Evolutionary conservation across 371 early-diverging fungal species (phyloP).

Genomic region (Edhazardia aedis): DNA sequence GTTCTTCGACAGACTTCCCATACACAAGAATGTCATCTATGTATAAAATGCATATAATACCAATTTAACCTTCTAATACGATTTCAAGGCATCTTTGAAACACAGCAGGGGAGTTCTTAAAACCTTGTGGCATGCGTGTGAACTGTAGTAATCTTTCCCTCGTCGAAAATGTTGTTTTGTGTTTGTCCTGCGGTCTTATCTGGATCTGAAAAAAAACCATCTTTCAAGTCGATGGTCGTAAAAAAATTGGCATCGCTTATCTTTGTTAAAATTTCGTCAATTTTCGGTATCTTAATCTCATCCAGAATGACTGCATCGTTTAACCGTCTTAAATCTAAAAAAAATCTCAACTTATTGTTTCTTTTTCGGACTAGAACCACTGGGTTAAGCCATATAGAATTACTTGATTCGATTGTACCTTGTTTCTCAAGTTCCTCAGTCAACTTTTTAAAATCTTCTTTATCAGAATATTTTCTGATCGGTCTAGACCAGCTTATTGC

Average conservation of each 20-base stretch:
- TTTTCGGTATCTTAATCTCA: neutral
- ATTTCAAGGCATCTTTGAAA: too few relatives aligned
- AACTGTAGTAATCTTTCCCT: too few relatives aligned
- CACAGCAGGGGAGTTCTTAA: too few relatives aligned
- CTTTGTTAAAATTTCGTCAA: neutral
- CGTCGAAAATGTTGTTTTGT: too few relatives aligned
- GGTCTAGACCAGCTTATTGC: constrained; percentile 4
- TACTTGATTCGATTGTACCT: neutral
- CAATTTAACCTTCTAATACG: neutral
- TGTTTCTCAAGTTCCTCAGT: neutral
- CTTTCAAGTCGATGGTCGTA: neutral
- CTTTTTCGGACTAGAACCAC: constrained; percentile 3
- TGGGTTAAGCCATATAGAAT: constrained; percentile 4
- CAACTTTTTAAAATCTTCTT: constrained; percentile 4
- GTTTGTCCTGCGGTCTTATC: neutral
- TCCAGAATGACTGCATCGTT: constrained; percentile 2
- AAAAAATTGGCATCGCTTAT: neutral
- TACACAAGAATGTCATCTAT: too few relatives aligned
- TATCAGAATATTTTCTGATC: neutral
- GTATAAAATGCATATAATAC: neutral
- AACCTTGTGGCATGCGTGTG: too few relatives aligned
- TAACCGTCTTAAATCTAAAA: constrained; percentile 4
- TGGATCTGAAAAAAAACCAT: neutral
- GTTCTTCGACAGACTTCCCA: neutral
- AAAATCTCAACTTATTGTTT: neutral